These are phyloP conservation scores for Coemansia sp. DNA, from an alignment of 192 early-diverging fungal species.

Conservation along the genomic window DNA sequence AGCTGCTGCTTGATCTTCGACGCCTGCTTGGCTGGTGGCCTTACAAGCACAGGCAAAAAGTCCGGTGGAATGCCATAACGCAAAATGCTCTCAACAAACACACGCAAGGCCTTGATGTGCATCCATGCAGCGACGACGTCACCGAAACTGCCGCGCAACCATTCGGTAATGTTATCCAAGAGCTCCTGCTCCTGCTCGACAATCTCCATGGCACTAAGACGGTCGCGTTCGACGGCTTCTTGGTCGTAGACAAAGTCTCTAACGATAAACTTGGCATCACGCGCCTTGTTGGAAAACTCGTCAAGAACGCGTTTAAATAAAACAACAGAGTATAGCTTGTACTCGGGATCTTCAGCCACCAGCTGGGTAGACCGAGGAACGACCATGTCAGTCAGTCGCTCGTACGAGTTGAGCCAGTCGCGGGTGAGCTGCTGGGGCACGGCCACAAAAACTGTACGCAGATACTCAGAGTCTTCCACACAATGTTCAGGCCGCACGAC, in stretches of 20 bases:
- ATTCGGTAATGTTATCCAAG: conserved; percentile 71
- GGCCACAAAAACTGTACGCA: conserved; percentile 90
- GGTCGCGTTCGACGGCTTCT: conserved; percentile 69
- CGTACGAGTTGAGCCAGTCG: conserved; percentile 87
- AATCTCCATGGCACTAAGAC: conserved; percentile 66
- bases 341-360: conserved; percentile 96
- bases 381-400: conserved; percentile 89
- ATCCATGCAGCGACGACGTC: conserved; percentile 92
- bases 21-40: conserved; percentile 79
- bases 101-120: conserved; percentile 90
- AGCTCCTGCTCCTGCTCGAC: conserved; percentile 79
- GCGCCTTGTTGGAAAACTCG: conserved; percentile 86
- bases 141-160: conserved; percentile 92
- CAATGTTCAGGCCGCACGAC: conserved; percentile 92
- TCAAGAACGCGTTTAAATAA: conserved; percentile 86
- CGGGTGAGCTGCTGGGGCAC: conserved; percentile 82
- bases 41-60: conserved; percentile 75
- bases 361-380: conserved; percentile 91
- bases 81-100: conserved; percentile 95
- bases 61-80: conserved; percentile 98
- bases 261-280: conserved; percentile 90
- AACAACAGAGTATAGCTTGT: conserved; percentile 85
- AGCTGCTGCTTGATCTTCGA: conserved; percentile 77
- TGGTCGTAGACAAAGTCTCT: conserved; percentile 95
- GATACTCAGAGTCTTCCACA: conserved; percentile 89